A percentile compares a stretch with the other conserved stretches of the same genome.
These are phyloP conservation scores for Phytophthora chlamydospora DNA, from an alignment of 352 stramenopile species.

Conservation along the genomic window DNA sequence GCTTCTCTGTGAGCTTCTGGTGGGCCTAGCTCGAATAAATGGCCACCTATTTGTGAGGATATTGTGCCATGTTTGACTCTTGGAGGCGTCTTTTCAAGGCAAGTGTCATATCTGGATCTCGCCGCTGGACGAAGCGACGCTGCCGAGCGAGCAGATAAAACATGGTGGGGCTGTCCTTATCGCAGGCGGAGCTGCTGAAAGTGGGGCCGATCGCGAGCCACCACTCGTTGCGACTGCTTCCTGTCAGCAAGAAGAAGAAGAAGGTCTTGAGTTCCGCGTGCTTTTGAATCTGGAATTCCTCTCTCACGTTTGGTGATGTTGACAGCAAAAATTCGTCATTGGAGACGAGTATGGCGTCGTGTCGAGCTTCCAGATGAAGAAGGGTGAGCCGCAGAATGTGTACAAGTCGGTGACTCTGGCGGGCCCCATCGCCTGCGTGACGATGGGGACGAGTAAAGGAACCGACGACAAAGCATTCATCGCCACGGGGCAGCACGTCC, in stretches of 20 bases:
- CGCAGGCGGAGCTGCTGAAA: constrained; percentile 80
- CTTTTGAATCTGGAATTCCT: not conserved
- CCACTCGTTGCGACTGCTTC: constrained; percentile 78
- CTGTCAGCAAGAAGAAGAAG: constrained; percentile 89
- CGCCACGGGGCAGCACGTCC: constrained; percentile 70
- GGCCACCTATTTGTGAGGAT: not conserved
- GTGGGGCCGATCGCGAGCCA: constrained; percentile 77
- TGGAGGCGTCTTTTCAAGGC: constrained; percentile 23
- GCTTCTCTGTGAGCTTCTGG: constrained; percentile 89
- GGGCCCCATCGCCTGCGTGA: constrained; percentile 65
- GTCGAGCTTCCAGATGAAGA: constrained; percentile 88
- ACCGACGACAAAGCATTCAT: constrained; percentile 78
- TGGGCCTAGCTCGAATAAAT: constrained; percentile 41
- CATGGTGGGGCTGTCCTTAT: constrained; percentile 63
- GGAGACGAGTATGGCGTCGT: constrained; percentile 84
- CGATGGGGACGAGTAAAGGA: constrained; percentile 75
- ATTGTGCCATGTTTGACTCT: not conserved
- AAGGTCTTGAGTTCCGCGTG: constrained; percentile 46
- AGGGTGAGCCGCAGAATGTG: constrained; percentile 74
- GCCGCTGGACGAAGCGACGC: constrained; percentile 11
- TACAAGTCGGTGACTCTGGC: constrained; percentile 70
- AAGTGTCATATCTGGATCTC: constrained; percentile 19
- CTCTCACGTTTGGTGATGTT: not conserved
- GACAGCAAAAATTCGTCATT: constrained; percentile 89
- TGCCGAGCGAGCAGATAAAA: not conserved